phyloP scores from a whole-genome alignment of 2,329 filamentous ascomycete species.

The Arthroderma sp. region DNA sequence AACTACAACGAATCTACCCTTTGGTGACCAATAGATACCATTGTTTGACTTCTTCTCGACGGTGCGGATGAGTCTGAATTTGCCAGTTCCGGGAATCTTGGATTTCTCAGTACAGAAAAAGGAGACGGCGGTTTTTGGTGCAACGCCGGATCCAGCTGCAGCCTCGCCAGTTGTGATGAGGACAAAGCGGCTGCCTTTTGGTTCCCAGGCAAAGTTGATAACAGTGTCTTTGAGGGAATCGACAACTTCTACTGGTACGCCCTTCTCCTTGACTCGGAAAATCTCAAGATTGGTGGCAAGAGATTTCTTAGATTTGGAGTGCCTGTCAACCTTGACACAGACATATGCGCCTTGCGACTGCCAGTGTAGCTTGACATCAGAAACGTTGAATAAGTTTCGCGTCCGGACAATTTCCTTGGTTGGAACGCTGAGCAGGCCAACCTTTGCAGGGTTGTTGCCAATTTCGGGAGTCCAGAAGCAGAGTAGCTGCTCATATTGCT shows the following conservation, averaged over 20 bases:
- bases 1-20: constrained; percentile 86
- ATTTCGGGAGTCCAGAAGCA: constrained; percentile 99
- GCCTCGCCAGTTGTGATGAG: constrained; percentile 90
- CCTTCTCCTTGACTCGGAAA: constrained; percentile 94
- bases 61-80: constrained; percentile 92
- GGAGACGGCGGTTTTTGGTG: constrained; percentile 83
- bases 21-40: constrained; percentile 97
- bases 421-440: constrained; percentile 89
- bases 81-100: constrained; percentile 68
- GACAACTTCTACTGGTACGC: constrained; percentile 93
- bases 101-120: constrained; percentile 96
- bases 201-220: constrained; percentile 99
- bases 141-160: constrained; percentile 54
- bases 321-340: constrained; percentile 95
- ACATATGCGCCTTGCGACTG: constrained; percentile 89
- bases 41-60: constrained; percentile 99
- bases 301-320: constrained; percentile 98
- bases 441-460: constrained; percentile 93
- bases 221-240: constrained; percentile 97
- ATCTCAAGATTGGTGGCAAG: constrained; percentile 95
- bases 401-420: constrained; percentile 90
- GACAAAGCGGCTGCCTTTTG: constrained; percentile 92
- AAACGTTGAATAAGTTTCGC: constrained; percentile 94
- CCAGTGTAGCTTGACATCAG: constrained; percentile 97
- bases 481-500: constrained; percentile 87